phyloP scores from a whole-genome alignment of 2,329 filamentous ascomycete genomes.

The Fusarium albosuccineum region DNA sequence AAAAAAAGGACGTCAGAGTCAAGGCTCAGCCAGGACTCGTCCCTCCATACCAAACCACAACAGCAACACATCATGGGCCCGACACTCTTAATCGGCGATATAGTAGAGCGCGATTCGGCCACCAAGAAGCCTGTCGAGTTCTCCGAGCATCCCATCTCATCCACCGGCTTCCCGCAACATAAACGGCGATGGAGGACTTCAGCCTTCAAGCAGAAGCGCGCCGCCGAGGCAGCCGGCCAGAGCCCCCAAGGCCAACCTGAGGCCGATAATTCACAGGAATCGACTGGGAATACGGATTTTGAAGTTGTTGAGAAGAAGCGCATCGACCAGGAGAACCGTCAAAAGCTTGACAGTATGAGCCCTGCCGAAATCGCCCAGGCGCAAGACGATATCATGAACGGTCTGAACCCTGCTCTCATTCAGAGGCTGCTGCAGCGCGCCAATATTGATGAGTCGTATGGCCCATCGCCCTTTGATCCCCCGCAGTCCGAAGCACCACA shows the following conservation, averaged over 20 bases:
- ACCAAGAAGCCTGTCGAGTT: slow-evolving; percentile 72
- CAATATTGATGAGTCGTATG: slow-evolving; percentile 75
- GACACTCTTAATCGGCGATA: slow-evolving; percentile 77
- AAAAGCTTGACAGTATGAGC: slow-evolving; percentile 82
- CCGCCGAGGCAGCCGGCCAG: slow-evolving; percentile 38
- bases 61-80: slow-evolving; percentile 50
- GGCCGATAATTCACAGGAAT: neutral
- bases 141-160: slow-evolving; percentile 58
- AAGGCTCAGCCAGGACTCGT: slow-evolving; percentile 13
- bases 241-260: slow-evolving; percentile 10
- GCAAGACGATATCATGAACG: slow-evolving; percentile 82
- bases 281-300: slow-evolving; percentile 35
- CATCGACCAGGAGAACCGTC: slow-evolving; percentile 87
- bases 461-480: slow-evolving; percentile 59
- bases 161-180: slow-evolving; percentile 88
- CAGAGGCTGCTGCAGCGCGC: slow-evolving; percentile 82
- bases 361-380: slow-evolving; percentile 84
- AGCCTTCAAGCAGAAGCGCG: slow-evolving; percentile 77
- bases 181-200: slow-evolving; percentile 81
- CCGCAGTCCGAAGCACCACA: slow-evolving; percentile 36
- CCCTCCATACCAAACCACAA: slow-evolving; percentile 11
- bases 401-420: slow-evolving; percentile 80
- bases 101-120: slow-evolving; percentile 78
- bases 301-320: slow-evolving; percentile 72
- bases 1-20: slow-evolving; percentile 44